A percentile compares a stretch with the other conserved stretches of the same genome.
These are phyloP conservation scores for Pichia nakasei DNA, from an alignment of 805 yeast species.

Conservation along the genomic window DNA sequence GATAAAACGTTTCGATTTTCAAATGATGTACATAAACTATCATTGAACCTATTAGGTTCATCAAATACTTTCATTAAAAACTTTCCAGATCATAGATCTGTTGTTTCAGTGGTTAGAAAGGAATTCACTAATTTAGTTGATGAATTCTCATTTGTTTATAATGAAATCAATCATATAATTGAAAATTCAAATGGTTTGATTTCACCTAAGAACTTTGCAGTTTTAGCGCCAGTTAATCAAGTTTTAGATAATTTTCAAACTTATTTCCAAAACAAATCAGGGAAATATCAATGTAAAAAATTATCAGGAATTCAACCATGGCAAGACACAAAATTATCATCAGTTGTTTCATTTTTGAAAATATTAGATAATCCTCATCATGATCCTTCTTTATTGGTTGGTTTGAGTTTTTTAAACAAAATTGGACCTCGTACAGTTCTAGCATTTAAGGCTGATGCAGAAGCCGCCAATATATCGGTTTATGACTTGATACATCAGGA, in stretches of 20 bases:
- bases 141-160: slow-evolving; percentile 35
- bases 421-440: slow-evolving; percentile 18
- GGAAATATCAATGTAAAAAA: slow-evolving; percentile 28
- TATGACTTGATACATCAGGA: slow-evolving; percentile 16
- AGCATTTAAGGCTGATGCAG: slow-evolving; percentile 13
- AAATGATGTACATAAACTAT: slow-evolving; percentile 43
- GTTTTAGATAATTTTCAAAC: slow-evolving; percentile 34
- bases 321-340: slow-evolving; percentile 36
- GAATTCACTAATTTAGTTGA: slow-evolving; percentile 24
- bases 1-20: slow-evolving; percentile 53
- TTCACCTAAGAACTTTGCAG: slow-evolving; percentile 40
- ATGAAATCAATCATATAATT: slow-evolving; percentile 36
- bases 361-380: slow-evolving; percentile 28
- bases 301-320: slow-evolving; percentile 42
- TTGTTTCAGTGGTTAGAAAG: slow-evolving; percentile 17
- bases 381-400: slow-evolving; percentile 20
- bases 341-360: slow-evolving; percentile 41
- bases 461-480: slow-evolving; percentile 16
- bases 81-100: slow-evolving; percentile 13
- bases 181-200: slow-evolving; percentile 34
- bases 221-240: slow-evolving; percentile 44
- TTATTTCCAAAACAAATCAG: slow-evolving; percentile 23
- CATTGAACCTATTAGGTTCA: slow-evolving; percentile 25
- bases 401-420: slow-evolving; percentile 16
- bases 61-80: slow-evolving; percentile 9